Percentiles rank a stretch among this genome's conserved stretches.
These are phyloP conservation scores for Chrysopogon serrulatus DNA, from an alignment of 176 grass and related monocot species.

Conservation along the genomic window DNA sequence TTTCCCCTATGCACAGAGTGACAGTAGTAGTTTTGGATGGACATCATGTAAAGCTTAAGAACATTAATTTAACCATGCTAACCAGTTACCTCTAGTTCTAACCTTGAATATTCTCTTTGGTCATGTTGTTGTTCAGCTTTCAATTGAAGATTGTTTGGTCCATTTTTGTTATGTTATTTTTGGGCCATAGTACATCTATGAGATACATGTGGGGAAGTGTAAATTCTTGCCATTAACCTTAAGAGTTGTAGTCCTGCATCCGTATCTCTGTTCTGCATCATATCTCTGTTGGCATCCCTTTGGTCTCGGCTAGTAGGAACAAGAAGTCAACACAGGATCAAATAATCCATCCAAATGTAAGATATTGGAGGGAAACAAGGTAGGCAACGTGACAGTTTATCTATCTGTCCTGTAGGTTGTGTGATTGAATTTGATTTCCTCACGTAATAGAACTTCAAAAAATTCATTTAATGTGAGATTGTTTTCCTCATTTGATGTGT, in stretches of 20 bases:
- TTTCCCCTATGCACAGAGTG: not conserved
- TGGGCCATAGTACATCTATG: not conserved
- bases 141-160: not conserved
- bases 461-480: too few relatives aligned
- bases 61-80: not conserved
- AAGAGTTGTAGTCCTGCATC: not conserved
- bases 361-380: conserved; percentile 38
- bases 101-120: not conserved
- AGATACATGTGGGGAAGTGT: not conserved
- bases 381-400: not conserved
- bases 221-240: not conserved
- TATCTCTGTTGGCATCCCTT: not conserved
- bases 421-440: conserved; percentile 26
- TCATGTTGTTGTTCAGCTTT: not conserved
- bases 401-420: not conserved
- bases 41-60: conserved; percentile 2
- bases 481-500: too few relatives aligned
- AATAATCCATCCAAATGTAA: conserved; percentile 15
- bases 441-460: too few relatives aligned
- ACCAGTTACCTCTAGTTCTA: not conserved
- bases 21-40: not conserved
- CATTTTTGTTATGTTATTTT: not conserved
- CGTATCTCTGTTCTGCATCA: not conserved
- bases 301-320: not conserved
- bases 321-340: not conserved